Conservation (phyloP, 1,284 basidiomycete species). For the Ustilago trichophora region DNA sequence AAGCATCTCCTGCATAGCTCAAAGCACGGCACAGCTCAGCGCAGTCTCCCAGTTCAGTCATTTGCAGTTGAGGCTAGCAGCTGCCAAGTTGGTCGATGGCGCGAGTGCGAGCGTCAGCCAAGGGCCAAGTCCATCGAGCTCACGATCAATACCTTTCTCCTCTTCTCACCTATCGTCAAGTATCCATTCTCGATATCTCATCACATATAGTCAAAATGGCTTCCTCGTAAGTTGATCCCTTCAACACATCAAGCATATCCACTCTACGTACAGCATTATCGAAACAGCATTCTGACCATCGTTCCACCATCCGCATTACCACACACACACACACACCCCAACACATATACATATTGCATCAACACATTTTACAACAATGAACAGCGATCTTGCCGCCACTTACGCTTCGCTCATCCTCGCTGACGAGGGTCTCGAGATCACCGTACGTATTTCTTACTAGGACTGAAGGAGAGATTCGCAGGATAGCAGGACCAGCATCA, state of each 20-base stretch:
- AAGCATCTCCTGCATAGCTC: too few relatives aligned
- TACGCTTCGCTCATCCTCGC: conserved; percentile 86
- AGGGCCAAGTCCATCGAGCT: conserved; percentile 18
- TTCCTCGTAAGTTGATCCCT: conserved; percentile 45
- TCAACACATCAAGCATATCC: background rate
- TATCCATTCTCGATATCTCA: conserved; percentile 42
- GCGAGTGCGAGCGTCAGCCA: too few relatives aligned
- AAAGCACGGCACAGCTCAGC: too few relatives aligned
- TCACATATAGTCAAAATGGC: conserved; percentile 47
- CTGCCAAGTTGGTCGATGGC: too few relatives aligned
- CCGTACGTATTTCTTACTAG: conserved; percentile 72
- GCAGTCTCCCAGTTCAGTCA: too few relatives aligned
- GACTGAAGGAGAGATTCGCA: background rate
- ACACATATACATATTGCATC: background rate
- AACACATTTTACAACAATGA: conserved; percentile 5
- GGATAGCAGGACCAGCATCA: background rate
- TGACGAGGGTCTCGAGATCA: conserved; percentile 87
- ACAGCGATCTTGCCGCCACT: conserved; percentile 68
- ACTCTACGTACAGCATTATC: background rate
- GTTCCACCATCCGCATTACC: background rate
- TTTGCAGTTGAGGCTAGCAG: background rate
- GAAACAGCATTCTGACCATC: conserved; percentile 14
- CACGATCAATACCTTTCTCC: conserved; percentile 26
- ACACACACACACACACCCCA: too few relatives aligned
- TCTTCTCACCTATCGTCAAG: conserved; percentile 41